Evolutionary conservation across 148 eudicot species (phyloP).

Genomic region (Simmondsia chinensis): DNA sequence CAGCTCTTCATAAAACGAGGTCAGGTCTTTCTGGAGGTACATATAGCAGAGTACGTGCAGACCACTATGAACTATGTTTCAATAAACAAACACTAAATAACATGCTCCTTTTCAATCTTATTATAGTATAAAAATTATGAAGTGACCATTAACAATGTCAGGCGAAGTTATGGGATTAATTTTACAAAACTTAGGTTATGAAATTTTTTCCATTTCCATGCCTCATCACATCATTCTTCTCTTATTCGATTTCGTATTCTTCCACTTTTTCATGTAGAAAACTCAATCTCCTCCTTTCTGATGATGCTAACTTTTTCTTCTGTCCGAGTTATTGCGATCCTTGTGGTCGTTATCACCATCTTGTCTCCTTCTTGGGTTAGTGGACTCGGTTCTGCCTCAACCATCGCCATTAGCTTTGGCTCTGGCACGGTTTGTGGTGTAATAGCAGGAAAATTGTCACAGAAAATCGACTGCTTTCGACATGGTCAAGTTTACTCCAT

Average conservation of each 20-base stretch:
- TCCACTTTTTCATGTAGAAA: slow-evolving; percentile 16
- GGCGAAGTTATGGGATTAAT: no score
- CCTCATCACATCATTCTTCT: slow-evolving; percentile 12
- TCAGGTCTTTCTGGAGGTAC: no score
- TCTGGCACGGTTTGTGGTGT: slow-evolving; percentile 36
- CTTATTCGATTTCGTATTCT: slow-evolving; percentile 10
- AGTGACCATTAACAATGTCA: no score
- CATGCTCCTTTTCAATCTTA: no score
- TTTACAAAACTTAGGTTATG: no score
- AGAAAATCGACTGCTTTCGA: slow-evolving; percentile 32
- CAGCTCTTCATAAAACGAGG: no score
- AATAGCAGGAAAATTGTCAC: slow-evolving; percentile 31
- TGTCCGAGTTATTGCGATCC: slow-evolving; percentile 2
- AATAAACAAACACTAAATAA: background rate
- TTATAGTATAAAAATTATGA: no score
- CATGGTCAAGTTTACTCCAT: slow-evolving; percentile 13
- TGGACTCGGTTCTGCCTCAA: slow-evolving; percentile 32
- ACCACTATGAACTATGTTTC: slow-evolving; percentile 11
- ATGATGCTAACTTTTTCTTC: slow-evolving; percentile 14
- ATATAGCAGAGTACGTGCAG: slow-evolving; percentile 16
- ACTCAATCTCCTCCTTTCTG: slow-evolving; percentile 1
- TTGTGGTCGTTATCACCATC: slow-evolving; percentile 8
- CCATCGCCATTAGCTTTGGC: slow-evolving; percentile 25
- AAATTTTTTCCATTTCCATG: no score
- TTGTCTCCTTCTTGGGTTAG: slow-evolving; percentile 12